phyloP scores from a whole-genome alignment of 2,329 filamentous ascomycete genomes.

The Colletotrichum sp. region DNA sequence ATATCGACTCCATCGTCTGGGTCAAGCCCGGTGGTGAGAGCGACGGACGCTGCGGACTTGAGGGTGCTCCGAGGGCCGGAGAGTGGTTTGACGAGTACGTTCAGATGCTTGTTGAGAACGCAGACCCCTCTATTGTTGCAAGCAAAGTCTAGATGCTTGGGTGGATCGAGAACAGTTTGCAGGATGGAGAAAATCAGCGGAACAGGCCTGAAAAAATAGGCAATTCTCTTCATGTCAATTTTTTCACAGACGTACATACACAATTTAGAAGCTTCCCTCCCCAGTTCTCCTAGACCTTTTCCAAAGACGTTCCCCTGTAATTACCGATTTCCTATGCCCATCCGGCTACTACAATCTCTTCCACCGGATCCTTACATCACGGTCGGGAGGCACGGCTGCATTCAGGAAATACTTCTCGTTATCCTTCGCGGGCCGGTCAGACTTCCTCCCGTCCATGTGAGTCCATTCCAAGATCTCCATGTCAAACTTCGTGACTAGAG shows the following conservation, averaged over 20 bases:
- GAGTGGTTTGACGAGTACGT: constrained; percentile 47
- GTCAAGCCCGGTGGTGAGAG: constrained; percentile 50
- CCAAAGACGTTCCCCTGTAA: not conserved
- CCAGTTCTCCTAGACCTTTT: not conserved
- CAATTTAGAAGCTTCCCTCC: not conserved
- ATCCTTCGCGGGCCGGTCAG: constrained; percentile 3
- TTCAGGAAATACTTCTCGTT: constrained; percentile 9
- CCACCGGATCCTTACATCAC: constrained; percentile 11
- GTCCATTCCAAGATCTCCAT: constrained; percentile 30
- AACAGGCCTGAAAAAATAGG: not conserved
- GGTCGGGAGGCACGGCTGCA: constrained; percentile 18
- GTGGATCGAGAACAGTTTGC: not conserved
- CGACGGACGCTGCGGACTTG: constrained; percentile 43
- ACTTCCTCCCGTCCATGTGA: not conserved
- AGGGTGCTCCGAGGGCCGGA: constrained; percentile 41
- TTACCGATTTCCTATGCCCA: not conserved
- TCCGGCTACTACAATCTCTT: not conserved
- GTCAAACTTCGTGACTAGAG: constrained; percentile 33
- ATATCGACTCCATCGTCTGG: constrained; percentile 49
- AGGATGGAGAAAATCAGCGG: not conserved
- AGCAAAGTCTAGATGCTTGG: not conserved
- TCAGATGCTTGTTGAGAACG: constrained; percentile 44
- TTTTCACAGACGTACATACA: not conserved
- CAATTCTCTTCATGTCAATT: not conserved
- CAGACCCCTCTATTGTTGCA: constrained; percentile 26